These are phyloP conservation scores for Neobulgaria alba DNA, from an alignment of 2,329 filamentous ascomycete genomes.

Conservation along the genomic window DNA sequence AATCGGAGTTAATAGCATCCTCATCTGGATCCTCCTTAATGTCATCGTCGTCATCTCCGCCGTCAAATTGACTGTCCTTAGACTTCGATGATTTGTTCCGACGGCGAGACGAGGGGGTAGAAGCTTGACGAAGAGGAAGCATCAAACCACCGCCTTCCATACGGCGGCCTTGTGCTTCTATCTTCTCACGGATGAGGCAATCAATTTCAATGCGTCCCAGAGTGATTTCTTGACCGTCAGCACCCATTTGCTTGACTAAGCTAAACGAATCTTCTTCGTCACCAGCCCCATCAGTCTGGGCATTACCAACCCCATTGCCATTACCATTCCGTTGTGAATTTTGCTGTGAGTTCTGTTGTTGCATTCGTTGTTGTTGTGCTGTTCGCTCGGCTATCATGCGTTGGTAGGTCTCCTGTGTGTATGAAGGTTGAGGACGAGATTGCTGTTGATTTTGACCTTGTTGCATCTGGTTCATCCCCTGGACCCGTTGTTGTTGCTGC, in stretches of 20 bases:
- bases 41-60: conserved; percentile 43
- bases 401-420: not conserved
- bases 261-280: conserved; percentile 46
- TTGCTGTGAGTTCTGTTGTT: conserved; percentile 12
- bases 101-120: conserved; percentile 16
- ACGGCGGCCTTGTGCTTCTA: conserved; percentile 54
- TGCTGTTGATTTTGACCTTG: not conserved
- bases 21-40: conserved; percentile 61
- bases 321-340: not conserved
- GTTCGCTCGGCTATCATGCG: not conserved
- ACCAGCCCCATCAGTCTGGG: conserved; percentile 70
- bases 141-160: conserved; percentile 72
- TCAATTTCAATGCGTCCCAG: conserved; percentile 58
- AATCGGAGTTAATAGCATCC: conserved; percentile 96
- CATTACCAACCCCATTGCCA: conserved; percentile 36
- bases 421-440: not conserved
- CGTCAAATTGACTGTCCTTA: conserved; percentile 44
- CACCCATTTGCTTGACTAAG: conserved; percentile 48
- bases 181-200: conserved; percentile 57
- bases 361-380: conserved; percentile 13
- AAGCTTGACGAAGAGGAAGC: conserved; percentile 48
- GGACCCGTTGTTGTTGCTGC: conserved; percentile 15
- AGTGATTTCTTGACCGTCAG: conserved; percentile 44
- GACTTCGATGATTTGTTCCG: conserved; percentile 11
- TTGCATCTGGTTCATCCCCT: conserved; percentile 7